Base-by-base conservation (phyloP, 202 grass and related monocot genomes). In the Hordeum pubiflorum region DNA sequence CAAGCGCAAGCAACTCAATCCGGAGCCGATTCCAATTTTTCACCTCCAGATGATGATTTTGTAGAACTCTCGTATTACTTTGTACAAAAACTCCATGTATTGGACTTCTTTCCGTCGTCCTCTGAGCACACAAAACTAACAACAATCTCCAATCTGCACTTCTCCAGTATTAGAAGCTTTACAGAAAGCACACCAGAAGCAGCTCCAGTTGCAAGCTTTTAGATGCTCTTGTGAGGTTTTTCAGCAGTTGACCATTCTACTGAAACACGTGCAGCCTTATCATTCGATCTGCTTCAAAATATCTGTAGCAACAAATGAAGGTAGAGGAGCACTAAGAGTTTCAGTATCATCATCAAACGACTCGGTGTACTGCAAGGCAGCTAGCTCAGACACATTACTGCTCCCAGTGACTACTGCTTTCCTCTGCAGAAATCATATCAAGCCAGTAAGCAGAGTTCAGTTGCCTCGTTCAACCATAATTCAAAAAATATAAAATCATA, bases 341-440 rank as follows among this genome's bases (percentile, higher is more conserved):
- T 60, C 63, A 59, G 63, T 38, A 81, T 80, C 63, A 76, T 58
- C 68, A 71, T 72, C 64, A 76, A 54, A 18, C 33, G 56, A 52
- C 76, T 63, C 14, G 21, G 38, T 68, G 15, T 40, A 70, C 72
- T 76, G 46, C 23, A 54, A 14, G 9, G 74, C 50, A n/a, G 43
- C 50, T 86, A 20, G 58, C 39, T 87, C 67, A 26, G 59, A 41
- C 4, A 21, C 6, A 18, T 54, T 83, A 69, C 78, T 58, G 78
- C 26, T 75, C 60, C 3, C 84, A 59, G 62, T 46, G 70, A 80
- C 44, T 29, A 32, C 20, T 56, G 17, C 60, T 77, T 62, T 83
- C 55, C 75, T 82, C 78, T 87, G 82, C 48, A 74, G 18, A 58
- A 74, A 56, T 76, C 13, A 69, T 63, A 86, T 39, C 20, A 48